phyloP scores from a whole-genome alignment of 768 basidiomycete genomes.

The Leucosporidium creatinivorum region DNA sequence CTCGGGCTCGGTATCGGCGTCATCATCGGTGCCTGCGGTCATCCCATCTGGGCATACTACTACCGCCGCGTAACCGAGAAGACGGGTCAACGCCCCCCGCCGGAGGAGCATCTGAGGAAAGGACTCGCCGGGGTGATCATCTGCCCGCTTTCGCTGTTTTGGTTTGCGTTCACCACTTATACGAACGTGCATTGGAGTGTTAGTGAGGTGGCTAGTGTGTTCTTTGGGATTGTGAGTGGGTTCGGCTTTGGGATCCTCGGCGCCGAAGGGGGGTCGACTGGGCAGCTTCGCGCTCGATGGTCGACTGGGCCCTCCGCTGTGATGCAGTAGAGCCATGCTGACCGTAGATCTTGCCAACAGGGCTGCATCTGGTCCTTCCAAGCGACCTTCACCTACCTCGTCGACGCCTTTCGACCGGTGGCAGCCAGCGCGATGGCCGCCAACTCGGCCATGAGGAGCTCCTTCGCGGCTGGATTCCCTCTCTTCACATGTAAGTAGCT shows the following conservation, averaged over 20 bases:
- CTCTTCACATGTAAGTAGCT: conserved; percentile 50
- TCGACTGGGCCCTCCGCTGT: too few species aligned
- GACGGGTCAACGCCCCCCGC: conserved; percentile 26
- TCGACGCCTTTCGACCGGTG: conserved; percentile 50
- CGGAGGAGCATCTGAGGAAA: conserved; percentile 30
- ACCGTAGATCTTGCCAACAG: too few species aligned
- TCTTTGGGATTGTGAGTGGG: background rate
- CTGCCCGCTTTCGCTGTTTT: conserved; percentile 40
- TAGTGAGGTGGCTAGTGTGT: conserved; percentile 39
- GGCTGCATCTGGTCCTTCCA: conserved; percentile 45
- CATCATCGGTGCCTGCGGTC: conserved; percentile 34
- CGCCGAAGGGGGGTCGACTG: too few species aligned
- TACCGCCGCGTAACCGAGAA: conserved; percentile 6
- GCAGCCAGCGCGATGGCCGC: conserved; percentile 60
- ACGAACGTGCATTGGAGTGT: conserved; percentile 48
- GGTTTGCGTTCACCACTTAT: conserved; percentile 55
- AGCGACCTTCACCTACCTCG: conserved; percentile 54
- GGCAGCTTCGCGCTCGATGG: too few species aligned
- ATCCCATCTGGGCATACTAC: conserved; percentile 39
- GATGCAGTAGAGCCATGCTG: too few species aligned
- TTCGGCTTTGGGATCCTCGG: too few species aligned
- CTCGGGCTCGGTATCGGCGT: conserved; percentile 40
- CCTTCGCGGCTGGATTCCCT: conserved; percentile 52
- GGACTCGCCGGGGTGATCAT: conserved; percentile 25
- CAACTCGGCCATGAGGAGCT: conserved; percentile 52